phyloP scores from a whole-genome alignment of 805 yeast species.

The Lipomyces yamadae region DNA sequence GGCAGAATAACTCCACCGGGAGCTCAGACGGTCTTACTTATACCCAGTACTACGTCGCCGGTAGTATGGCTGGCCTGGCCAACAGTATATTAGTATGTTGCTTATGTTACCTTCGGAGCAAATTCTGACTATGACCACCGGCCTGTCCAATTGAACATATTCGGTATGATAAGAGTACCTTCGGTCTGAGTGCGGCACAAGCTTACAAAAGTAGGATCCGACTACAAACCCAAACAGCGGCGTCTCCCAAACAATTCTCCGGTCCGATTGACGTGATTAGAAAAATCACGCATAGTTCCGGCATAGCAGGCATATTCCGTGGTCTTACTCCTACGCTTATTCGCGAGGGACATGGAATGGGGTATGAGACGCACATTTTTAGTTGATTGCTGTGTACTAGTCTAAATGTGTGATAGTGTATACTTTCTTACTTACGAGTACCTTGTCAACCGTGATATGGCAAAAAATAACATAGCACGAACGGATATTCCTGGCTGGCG shows the following conservation, averaged over 20 bases:
- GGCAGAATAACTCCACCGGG: slow-evolving; percentile 48
- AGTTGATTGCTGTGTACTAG: not conserved
- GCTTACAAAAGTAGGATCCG: slow-evolving; percentile 68
- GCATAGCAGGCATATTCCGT: slow-evolving; percentile 68
- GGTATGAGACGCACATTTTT: slow-evolving; percentile 44
- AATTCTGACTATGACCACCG: not conserved
- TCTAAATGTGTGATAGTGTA: slow-evolving; percentile 20
- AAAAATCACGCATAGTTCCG: slow-evolving; percentile 60
- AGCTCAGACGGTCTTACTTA: slow-evolving; percentile 51
- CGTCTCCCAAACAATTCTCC: slow-evolving; percentile 53
- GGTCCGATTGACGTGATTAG: slow-evolving; percentile 79
- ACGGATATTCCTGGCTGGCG: slow-evolving; percentile 85
- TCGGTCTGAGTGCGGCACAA: not conserved
- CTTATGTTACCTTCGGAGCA: not conserved
- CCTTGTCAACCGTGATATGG: slow-evolving; percentile 68
- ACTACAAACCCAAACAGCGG: slow-evolving; percentile 81
- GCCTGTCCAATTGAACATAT: slow-evolving; percentile 35
- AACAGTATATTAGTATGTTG: slow-evolving; percentile 65
- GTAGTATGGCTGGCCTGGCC: slow-evolving; percentile 90
- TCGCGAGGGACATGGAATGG: slow-evolving; percentile 88
- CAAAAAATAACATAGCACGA: slow-evolving; percentile 53
- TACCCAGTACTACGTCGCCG: slow-evolving; percentile 76
- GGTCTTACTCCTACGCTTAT: slow-evolving; percentile 82
- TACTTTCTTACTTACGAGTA: slow-evolving; percentile 93
- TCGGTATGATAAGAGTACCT: slow-evolving; percentile 17